phyloP scores from a whole-genome alignment of 208 protist genomes.

The Kentomonas sorsogonicus region DNA sequence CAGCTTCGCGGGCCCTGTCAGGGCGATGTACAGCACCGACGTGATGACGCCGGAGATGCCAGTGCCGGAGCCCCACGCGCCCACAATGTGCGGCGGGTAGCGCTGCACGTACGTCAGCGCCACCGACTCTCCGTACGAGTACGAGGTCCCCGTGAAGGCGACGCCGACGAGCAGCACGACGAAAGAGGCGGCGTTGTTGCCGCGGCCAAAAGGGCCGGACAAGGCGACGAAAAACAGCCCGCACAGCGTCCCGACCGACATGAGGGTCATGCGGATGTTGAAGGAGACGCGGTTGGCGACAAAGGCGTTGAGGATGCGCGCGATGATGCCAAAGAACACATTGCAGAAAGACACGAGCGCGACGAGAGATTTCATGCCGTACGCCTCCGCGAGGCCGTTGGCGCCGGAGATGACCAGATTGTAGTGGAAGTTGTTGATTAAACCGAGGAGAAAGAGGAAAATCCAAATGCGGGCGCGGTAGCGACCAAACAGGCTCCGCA shows the following conservation, averaged over 20 bases:
- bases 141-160: constrained; percentile 46
- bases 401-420: constrained; percentile 70
- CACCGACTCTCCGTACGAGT: constrained; percentile 77
- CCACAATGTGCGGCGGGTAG: constrained; percentile 71
- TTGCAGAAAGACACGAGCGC: constrained; percentile 72
- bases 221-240: constrained; percentile 79
- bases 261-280: constrained; percentile 69
- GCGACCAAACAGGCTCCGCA: constrained; percentile 18
- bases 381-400: constrained; percentile 33
- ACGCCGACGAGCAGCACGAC: constrained; percentile 70
- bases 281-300: constrained; percentile 51
- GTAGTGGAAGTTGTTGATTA: constrained; percentile 92
- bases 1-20: constrained; percentile 48
- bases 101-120: constrained; percentile 72
- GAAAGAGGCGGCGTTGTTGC: constrained; percentile 48
- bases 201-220: constrained; percentile 33
- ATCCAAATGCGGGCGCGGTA: constrained; percentile 27
- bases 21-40: constrained; percentile 64
- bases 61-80: constrained; percentile 83
- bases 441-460: constrained; percentile 56
- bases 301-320: constrained; percentile 73
- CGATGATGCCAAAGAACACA: constrained; percentile 81
- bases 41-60: constrained; percentile 82
- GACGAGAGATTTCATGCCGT: constrained; percentile 58
- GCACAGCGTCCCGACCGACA: constrained; percentile 31